Evolutionary conservation across 768 basidiomycete genomes (phyloP).

Genomic region (Paxillus rubicundulus): DNA sequence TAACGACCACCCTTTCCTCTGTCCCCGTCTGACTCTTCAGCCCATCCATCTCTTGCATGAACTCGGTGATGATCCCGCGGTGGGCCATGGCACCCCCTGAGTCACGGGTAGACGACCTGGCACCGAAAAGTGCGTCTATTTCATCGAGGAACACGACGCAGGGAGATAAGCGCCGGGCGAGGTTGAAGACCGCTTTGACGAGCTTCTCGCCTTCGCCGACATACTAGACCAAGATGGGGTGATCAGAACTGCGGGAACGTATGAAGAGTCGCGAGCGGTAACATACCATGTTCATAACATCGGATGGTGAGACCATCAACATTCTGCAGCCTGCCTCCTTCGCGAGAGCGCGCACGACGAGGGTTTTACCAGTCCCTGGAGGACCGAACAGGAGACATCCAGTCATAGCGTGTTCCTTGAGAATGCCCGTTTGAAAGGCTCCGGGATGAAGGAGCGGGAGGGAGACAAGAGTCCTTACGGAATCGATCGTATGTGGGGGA

Average conservation of each 20-base stretch:
- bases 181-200: slow-evolving; percentile 83
- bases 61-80: slow-evolving; percentile 85
- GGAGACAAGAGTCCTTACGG: slow-evolving; percentile 87
- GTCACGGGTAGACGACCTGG: slow-evolving; percentile 72
- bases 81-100: slow-evolving; percentile 81
- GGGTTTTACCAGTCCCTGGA: slow-evolving; percentile 89
- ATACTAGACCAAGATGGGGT: slow-evolving; percentile 46
- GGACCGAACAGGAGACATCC: slow-evolving; percentile 93
- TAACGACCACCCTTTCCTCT: slow-evolving; percentile 82
- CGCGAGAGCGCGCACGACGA: slow-evolving; percentile 86
- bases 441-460: slow-evolving; percentile 82
- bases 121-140: slow-evolving; percentile 89
- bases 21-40: slow-evolving; percentile 55
- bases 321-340: slow-evolving; percentile 93
- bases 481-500: slow-evolving; percentile 85
- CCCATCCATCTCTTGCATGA: slow-evolving; percentile 98
- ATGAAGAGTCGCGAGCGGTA: background rate
- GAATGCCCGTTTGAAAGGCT: slow-evolving; percentile 84
- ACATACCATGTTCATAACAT: slow-evolving; percentile 93
- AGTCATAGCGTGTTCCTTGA: slow-evolving; percentile 89
- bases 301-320: slow-evolving; percentile 86
- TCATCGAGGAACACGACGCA: slow-evolving; percentile 96
- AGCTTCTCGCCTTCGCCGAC: slow-evolving; percentile 89
- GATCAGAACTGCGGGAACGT: slow-evolving; percentile 1
- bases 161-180: slow-evolving; percentile 82